These are phyloP conservation scores for Ustilago xerochloae DNA, from an alignment of 1,284 basidiomycete species.

Conservation along the genomic window DNA sequence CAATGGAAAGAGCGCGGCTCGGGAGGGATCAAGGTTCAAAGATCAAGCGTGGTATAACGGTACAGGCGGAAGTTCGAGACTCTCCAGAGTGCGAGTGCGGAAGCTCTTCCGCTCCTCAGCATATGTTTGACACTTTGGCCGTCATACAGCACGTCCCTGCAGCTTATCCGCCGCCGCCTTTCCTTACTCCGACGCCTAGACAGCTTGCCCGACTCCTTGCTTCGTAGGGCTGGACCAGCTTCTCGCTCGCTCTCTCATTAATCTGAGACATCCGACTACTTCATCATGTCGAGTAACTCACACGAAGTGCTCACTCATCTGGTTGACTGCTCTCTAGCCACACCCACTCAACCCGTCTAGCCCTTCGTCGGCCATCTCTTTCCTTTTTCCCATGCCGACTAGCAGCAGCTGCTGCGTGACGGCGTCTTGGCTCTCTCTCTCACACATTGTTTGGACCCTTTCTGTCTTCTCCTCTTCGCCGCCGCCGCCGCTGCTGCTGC, in stretches of 20 bases:
- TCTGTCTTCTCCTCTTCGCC: neutral
- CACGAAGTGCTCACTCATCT: neutral
- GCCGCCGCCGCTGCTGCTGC: neutral
- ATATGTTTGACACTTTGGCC: neutral
- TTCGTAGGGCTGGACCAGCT: no score
- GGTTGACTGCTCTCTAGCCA: neutral
- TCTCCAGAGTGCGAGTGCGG: slow-evolving; percentile 3
- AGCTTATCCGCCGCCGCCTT: neutral
- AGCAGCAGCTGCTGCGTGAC: neutral
- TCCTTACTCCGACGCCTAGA: neutral
- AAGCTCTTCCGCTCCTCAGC: slow-evolving; percentile 3
- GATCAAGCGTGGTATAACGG: neutral
- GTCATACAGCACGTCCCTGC: neutral
- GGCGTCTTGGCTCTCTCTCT: neutral
- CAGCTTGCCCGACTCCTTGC: no score
- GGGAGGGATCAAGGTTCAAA: neutral
- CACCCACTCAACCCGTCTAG: no score
- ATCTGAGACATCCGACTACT: slow-evolving; percentile 3
- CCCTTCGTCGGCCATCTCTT: neutral
- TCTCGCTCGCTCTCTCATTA: neutral
- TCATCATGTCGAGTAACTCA: neutral
- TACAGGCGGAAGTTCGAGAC: neutral
- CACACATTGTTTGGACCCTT: slow-evolving; percentile 6
- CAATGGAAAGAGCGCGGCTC: no score
- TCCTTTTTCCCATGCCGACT: neutral